Percentiles rank a stretch among this genome's conserved stretches.
Conservation (phyloP, 495 filamentous ascomycete species). For the Tuber brumale region DNA sequence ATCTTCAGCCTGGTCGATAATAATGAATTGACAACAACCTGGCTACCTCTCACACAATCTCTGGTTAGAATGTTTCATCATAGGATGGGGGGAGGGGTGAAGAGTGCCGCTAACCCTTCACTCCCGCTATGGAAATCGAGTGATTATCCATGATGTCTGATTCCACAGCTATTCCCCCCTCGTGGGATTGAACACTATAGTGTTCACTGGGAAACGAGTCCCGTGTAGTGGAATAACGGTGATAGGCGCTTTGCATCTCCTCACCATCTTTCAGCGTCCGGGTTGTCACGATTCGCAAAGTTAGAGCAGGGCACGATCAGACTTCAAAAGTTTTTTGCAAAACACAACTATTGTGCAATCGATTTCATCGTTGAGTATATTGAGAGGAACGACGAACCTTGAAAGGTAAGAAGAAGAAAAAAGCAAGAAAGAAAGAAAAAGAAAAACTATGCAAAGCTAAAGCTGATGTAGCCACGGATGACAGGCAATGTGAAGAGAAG, state of each 20-base stretch:
- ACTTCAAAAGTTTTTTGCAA: background rate
- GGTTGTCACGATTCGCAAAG: background rate
- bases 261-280: background rate
- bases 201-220: too few relatives aligned
- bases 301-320: background rate
- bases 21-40: too few relatives aligned
- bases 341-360: background rate
- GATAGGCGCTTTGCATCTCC: background rate
- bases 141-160: background rate
- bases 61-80: background rate
- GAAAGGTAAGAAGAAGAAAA: background rate
- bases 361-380: background rate
- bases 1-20: too few relatives aligned
- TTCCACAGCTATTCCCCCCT: background rate
- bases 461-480: background rate
- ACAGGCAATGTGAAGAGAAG: background rate
- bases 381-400: background rate
- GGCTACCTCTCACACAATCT: too few relatives aligned
- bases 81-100: background rate
- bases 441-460: background rate
- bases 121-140: background rate
- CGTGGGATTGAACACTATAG: too few relatives aligned
- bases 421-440: background rate
- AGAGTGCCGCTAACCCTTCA: background rate
- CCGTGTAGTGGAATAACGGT: background rate